Conservation (phyloP, 306 rosid genomes). For the Prunus campanulata region DNA sequence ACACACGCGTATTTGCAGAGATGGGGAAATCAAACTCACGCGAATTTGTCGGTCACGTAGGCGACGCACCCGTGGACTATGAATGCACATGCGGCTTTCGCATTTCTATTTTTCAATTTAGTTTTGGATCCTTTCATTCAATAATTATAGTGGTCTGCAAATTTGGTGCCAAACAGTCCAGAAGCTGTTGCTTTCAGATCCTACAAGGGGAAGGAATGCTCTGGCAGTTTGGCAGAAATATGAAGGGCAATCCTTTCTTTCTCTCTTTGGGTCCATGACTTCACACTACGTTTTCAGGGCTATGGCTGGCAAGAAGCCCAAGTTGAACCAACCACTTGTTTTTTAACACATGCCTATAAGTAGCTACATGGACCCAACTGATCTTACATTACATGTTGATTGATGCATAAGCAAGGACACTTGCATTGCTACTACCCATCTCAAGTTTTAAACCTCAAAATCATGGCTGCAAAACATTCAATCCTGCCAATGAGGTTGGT, state of each 20-base stretch:
- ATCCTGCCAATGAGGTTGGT: too few relatives aligned
- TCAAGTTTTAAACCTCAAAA: too few relatives aligned
- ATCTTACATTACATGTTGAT: too few relatives aligned
- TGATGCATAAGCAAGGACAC: too few relatives aligned
- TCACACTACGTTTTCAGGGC: background rate
- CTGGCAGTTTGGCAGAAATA: conserved; percentile 9
- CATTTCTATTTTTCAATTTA: background rate
- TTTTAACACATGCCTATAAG: too few relatives aligned
- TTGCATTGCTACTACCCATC: too few relatives aligned
- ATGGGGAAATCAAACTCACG: background rate
- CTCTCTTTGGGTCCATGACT: background rate
- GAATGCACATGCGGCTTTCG: background rate
- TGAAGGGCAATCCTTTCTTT: background rate
- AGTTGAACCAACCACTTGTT: background rate
- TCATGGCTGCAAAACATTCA: too few relatives aligned
- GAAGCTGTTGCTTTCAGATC: background rate
- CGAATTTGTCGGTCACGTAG: background rate
- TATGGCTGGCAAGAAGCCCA: background rate
- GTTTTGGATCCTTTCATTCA: background rate
- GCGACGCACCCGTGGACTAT: background rate
- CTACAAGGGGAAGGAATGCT: background rate
- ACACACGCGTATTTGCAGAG: background rate
- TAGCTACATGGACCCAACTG: too few relatives aligned
- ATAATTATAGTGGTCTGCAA: background rate
- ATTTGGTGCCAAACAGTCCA: background rate